These are phyloP conservation scores for Babesia sp. DNA, from an alignment of 169 alveolate genomes.

Conservation along the genomic window DNA sequence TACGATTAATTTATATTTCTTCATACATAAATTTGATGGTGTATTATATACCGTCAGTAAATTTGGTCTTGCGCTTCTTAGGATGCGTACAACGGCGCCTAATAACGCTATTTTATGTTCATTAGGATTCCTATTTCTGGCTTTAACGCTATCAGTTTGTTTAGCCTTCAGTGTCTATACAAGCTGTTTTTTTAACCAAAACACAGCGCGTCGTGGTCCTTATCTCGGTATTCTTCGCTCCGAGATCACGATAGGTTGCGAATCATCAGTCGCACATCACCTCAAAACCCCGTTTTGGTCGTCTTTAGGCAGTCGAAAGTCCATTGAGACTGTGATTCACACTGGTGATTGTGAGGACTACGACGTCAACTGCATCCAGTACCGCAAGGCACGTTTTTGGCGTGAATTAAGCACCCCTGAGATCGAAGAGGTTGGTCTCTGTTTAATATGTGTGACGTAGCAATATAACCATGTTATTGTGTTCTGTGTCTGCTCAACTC, in stretches of 20 bases:
- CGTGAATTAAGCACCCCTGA: conserved; percentile 55
- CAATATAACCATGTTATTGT: background rate
- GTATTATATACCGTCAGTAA: background rate
- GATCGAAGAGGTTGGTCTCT: conserved; percentile 41
- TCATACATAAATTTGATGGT: background rate
- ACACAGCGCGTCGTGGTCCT: background rate
- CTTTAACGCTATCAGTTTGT: background rate
- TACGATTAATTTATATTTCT: background rate
- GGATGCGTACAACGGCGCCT: background rate
- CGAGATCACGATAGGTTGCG: background rate
- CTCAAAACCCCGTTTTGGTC: background rate
- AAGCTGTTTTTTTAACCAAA: too few species aligned
- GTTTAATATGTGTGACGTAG: too few species aligned
- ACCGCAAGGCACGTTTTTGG: conserved; percentile 63
- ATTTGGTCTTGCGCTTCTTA: background rate
- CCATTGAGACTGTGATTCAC: conserved; percentile 66
- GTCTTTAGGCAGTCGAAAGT: conserved; percentile 30
- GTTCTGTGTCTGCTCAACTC: background rate
- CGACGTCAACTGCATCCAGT: conserved; percentile 59
- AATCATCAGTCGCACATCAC: background rate
- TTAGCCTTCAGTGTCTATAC: background rate
- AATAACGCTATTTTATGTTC: background rate
- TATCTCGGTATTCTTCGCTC: too few species aligned
- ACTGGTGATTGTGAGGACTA: conserved; percentile 60
- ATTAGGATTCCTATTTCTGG: background rate